Evolutionary conservation across 2,329 filamentous ascomycete species (phyloP).

Genomic region (Colletotrichum agaves): DNA sequence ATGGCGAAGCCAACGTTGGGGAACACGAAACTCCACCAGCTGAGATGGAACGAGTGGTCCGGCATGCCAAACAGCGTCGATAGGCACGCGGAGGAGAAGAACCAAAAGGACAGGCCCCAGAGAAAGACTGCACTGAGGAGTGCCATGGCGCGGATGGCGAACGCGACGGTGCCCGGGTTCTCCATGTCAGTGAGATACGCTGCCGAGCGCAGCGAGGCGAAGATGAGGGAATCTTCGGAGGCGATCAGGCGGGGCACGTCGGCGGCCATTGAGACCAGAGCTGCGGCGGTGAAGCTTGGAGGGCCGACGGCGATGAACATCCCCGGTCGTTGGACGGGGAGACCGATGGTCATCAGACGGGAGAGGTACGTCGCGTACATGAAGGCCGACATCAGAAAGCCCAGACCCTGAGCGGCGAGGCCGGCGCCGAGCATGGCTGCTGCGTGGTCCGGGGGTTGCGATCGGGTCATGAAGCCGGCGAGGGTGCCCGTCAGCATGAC

Average conservation of each 20-base stretch:
- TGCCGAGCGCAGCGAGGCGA: constrained; percentile 20
- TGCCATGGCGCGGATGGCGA: constrained; percentile 26
- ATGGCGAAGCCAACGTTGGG: constrained; percentile 67
- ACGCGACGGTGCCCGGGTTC: constrained; percentile 22
- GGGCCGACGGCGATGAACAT: constrained; percentile 75
- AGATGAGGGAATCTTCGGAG: constrained; percentile 15
- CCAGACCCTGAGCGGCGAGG: constrained; percentile 69
- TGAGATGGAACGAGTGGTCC: constrained; percentile 50
- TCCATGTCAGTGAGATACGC: constrained; percentile 30
- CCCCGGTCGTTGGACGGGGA: constrained; percentile 67
- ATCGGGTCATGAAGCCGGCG: constrained; percentile 61
- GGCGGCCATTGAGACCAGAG: constrained; percentile 39
- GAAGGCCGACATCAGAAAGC: constrained; percentile 66
- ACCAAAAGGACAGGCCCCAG: constrained; percentile 54
- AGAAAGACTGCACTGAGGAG: constrained; percentile 42
- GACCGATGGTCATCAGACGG: constrained; percentile 65
- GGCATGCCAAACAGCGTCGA: constrained; percentile 53
- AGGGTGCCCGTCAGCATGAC: constrained; percentile 72
- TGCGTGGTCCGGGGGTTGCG: constrained; percentile 58
- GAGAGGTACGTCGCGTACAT: constrained; percentile 70
- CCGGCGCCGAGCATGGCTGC: constrained; percentile 67
- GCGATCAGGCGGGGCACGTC: constrained; percentile 24
- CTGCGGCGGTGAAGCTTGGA: constrained; percentile 57
- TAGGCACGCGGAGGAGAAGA: constrained; percentile 60
- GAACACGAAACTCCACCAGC: constrained; percentile 73